These are phyloP conservation scores for Neurospora intermedia DNA, from an alignment of 495 filamentous ascomycete species.

Conservation along the genomic window DNA sequence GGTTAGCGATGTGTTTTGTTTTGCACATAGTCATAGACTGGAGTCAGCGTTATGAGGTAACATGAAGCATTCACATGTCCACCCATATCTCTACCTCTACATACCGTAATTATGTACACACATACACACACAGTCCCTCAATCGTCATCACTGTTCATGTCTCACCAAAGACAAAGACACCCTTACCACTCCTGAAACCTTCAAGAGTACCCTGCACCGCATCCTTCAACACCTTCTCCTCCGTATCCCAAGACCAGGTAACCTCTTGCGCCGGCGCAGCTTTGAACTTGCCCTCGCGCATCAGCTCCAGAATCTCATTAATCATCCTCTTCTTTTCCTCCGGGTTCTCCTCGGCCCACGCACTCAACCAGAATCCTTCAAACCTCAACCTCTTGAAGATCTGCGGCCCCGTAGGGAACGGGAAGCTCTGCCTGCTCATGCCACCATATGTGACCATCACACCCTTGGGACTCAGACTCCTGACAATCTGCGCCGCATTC, in stretches of 20 bases:
- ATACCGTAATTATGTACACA: not conserved
- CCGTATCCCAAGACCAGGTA: constrained; percentile 70
- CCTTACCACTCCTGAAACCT: constrained; percentile 77
- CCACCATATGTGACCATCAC: constrained; percentile 90
- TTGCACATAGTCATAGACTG: not conserved
- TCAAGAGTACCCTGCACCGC: constrained; percentile 74
- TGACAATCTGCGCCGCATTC: constrained; percentile 60
- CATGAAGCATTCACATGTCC: not conserved
- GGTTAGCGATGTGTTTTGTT: not conserved
- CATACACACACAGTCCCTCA: not conserved
- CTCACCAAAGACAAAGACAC: constrained; percentile 67
- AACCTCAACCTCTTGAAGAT: constrained; percentile 88
- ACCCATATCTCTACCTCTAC: not conserved
- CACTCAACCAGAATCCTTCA: constrained; percentile 89
- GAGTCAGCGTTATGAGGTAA: not conserved
- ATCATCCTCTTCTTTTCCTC: constrained; percentile 67
- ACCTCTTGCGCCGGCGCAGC: constrained; percentile 72
- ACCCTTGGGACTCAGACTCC: constrained; percentile 50
- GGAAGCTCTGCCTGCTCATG: constrained; percentile 78
- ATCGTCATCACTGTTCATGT: constrained; percentile 16
- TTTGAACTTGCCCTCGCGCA: constrained; percentile 63
- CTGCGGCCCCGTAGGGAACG: constrained; percentile 62
- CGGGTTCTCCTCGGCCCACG: constrained; percentile 70
- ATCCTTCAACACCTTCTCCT: constrained; percentile 50
- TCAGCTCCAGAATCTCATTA: constrained; percentile 66